Evolutionary conservation across 257 asterid genomes (phyloP).

Genomic region (Marsdenia floribunda): DNA sequence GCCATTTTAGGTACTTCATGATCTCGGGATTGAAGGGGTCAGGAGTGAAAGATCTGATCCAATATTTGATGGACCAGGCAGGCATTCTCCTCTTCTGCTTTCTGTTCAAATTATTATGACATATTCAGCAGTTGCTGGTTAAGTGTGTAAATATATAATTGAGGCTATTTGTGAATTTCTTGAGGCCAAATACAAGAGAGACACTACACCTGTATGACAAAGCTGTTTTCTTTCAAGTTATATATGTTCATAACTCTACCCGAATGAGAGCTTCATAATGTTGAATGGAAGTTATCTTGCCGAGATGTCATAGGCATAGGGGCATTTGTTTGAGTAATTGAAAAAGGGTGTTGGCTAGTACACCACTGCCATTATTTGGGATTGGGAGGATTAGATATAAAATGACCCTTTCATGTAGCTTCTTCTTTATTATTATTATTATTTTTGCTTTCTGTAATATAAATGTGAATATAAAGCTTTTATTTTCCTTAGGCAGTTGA

Average conservation of each 20-base stretch:
- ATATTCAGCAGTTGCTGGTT: not conserved
- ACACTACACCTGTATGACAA: not conserved
- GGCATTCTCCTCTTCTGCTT: not conserved
- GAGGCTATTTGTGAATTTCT: not conserved
- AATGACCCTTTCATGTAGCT: not conserved
- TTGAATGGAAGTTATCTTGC: no score
- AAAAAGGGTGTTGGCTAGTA: no score
- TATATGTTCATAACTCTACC: no score
- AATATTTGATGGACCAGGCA: slow-evolving; percentile 72
- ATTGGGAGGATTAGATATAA: no score
- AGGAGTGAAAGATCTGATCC: slow-evolving; percentile 72
- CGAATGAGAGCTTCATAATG: no score
- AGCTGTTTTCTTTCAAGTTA: not conserved
- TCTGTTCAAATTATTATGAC: not conserved
- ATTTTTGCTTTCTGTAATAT: not conserved
- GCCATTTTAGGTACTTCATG: slow-evolving; percentile 56
- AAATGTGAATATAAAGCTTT: not conserved
- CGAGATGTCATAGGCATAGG: no score
- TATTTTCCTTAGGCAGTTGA: slow-evolving; percentile 46
- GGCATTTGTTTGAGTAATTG: no score
- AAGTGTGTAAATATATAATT: not conserved
- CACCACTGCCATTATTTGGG: no score
- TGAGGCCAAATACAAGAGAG: not conserved
- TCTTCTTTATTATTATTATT: not conserved
- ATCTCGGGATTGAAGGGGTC: slow-evolving; percentile 90